phyloP scores from a whole-genome alignment of 1,284 basidiomycete species.

The Moesziomyces sp. region DNA sequence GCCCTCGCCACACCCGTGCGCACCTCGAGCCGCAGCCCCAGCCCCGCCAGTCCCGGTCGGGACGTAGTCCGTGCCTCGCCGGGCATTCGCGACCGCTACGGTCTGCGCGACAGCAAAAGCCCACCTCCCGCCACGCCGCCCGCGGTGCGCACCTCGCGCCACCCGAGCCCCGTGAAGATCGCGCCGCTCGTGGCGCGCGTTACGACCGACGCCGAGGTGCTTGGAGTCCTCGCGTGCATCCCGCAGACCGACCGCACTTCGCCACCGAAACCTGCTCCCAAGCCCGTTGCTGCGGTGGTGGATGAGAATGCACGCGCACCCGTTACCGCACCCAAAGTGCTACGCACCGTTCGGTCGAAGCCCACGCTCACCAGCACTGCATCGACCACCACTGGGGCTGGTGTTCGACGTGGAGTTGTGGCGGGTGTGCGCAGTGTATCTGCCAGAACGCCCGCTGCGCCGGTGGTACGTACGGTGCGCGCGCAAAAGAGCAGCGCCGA shows the following conservation, averaged over 20 bases:
- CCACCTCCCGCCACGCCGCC: constrained; percentile 8
- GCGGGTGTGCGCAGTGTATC: constrained; percentile 15
- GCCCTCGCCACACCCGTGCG: constrained; percentile 4
- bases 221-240: constrained; percentile 34
- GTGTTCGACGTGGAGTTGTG: neutral
- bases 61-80: constrained; percentile 34
- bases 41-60: neutral
- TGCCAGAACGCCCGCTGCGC: neutral
- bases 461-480: constrained; percentile 1
- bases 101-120: constrained; percentile 24
- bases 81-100: constrained; percentile 22
- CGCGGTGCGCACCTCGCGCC: neutral
- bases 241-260: constrained; percentile 11
- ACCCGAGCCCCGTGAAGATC: constrained; percentile 4
- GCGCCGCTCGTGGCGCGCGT: neutral
- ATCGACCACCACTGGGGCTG: neutral
- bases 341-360: constrained; percentile 8
- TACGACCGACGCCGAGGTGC: constrained; percentile 32
- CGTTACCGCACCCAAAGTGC: constrained; percentile 2
- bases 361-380: constrained; percentile 2
- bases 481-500: constrained; percentile 28
- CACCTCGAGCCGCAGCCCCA: constrained; percentile 4
- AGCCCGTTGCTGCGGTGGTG: neutral
- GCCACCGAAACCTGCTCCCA: neutral
- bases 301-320: constrained; percentile 13